Base-by-base conservation (phyloP, 1,139 yeast genomes). In the Blastobotrys buckinghamii region DNA sequence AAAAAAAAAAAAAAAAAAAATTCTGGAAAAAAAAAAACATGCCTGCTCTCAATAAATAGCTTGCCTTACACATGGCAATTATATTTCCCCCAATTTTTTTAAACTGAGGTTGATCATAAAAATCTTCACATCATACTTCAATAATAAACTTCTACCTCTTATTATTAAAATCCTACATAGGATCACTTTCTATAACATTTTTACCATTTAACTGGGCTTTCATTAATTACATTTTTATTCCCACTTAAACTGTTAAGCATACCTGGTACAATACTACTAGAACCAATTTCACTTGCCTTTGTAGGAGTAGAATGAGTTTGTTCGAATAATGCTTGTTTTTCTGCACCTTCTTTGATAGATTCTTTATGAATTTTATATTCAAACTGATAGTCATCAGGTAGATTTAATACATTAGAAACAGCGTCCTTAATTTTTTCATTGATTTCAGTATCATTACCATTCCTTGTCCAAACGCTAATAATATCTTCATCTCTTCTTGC, bases 401-500 rank as follows among this genome's bases (percentile, higher is more conserved):
- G 55, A 2, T 56, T 54, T 43, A 66, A 50, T 13, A 61, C 60
- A 16, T 50, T 51, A 41, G 56, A 51, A 36, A 65, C 57, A 40
- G 55, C 52, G 24, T 46, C 54, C 7, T 52, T 44, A 20, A 57
- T 49, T 30, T 48, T 51, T 38, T 49, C 48, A 38, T 57, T 55
- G 26, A 50, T 54, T 10, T 39, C 52, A 20, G 49, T 51, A 46
- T 59, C 53, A 40, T 50, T 50, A 6, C 59, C 56, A 9, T 51
- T 50, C 13, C 58, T 54, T 39, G 63, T 67, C 72, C 72, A 68
- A 29, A 68, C 60, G 19, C 66, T 58, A 39, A 68, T 52, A 39
- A 66, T 63, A 50, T 64, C 70, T 48, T 68, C 71, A 39, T 62
- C 68, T 8, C 67, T 59, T 7, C 71, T 62, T 6, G 66, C 67